These are phyloP conservation scores for Trypanosomatidae sp. DNA, from an alignment of 208 protist species.

Conservation along the genomic window DNA sequence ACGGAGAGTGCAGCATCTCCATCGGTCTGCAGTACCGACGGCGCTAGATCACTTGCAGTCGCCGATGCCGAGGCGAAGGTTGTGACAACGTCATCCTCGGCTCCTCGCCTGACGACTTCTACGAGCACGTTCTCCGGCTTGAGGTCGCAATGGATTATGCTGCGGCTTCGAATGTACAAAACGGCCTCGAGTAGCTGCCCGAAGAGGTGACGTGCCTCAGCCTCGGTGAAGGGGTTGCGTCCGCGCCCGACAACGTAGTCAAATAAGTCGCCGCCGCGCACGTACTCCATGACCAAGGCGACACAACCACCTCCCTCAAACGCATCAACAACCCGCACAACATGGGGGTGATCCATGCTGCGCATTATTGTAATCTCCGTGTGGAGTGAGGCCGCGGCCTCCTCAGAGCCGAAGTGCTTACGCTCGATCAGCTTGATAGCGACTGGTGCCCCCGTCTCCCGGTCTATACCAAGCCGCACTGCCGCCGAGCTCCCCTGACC, in stretches of 20 bases:
- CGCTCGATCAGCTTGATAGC: conserved; percentile 85
- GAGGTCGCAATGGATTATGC: conserved; percentile 98
- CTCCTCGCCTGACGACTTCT: conserved; percentile 16
- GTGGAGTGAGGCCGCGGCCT: conserved; percentile 44
- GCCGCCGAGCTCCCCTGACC: conserved; percentile 65
- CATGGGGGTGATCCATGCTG: conserved; percentile 64
- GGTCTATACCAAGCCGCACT: conserved; percentile 49
- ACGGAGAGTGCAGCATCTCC: conserved; percentile 21
- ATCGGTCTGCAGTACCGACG: neutral
- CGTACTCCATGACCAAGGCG: conserved; percentile 82
- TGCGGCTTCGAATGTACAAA: conserved; percentile 57
- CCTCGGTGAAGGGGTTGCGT: conserved; percentile 59
- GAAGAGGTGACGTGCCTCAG: conserved; percentile 59
- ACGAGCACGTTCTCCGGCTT: conserved; percentile 96
- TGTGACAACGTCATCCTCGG: neutral
- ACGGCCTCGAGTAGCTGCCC: conserved; percentile 67
- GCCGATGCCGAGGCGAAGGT: neutral
- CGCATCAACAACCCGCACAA: conserved; percentile 62
- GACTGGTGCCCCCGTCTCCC: conserved; percentile 31
- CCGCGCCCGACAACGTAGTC: conserved; percentile 73
- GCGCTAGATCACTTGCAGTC: neutral
- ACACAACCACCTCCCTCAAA: conserved; percentile 46
- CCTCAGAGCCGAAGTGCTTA: conserved; percentile 31
- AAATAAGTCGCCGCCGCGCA: conserved; percentile 72
- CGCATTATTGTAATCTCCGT: conserved; percentile 70